Evolutionary conservation across 2,329 filamentous ascomycete species (phyloP), one percentile per base, ranked within the genome.

Genomic region (Rhynchosporium agropyri): DNA sequence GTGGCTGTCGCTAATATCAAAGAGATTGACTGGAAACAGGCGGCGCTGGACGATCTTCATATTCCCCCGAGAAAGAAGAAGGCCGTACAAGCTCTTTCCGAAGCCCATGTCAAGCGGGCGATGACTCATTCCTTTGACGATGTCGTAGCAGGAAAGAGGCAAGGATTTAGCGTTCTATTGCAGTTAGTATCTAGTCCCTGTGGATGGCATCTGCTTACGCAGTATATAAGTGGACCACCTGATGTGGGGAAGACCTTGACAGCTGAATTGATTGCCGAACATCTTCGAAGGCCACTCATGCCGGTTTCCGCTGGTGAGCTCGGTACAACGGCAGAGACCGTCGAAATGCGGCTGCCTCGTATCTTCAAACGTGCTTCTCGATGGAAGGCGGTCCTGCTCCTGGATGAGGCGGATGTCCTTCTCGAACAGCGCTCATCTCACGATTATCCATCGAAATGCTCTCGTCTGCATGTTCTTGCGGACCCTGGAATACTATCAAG

Each of bases 321-420:
- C 15, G 29, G 33, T 26, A 64, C 43, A 46, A 56, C 31, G 0
- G 50, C 62, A 57, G 51, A 42, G 4, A 51, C 8, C 43, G 38
- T 56, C 1, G 58, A 81, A 13, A 69, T 72, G 10, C 78, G 79
- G 54, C 72, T 84, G 62, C 77, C 79, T 67, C 72, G 74, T 15
- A 74, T 79, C 36, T 80, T 84, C 40, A 73, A 77, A 63, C 77
- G 81, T 66, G 81, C 80, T 7, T 76, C 75, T 0, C 75, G 56
- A 10, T 69, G 61, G 65, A 62, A 63, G 50, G 59, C 65, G 40
- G 49, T 68, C 28, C 53, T 68, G 38, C 65, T 68, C n/a, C 58
- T 69, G n/a, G 65, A 69, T 43, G 65, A 69, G 49, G 67, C 64
- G 29, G 64, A 69, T 40, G 54, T 68, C 10, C 64, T 63, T 49